These are phyloP conservation scores for Lotmaria passim DNA, from an alignment of 208 protist genomes.

Conservation along the genomic window DNA sequence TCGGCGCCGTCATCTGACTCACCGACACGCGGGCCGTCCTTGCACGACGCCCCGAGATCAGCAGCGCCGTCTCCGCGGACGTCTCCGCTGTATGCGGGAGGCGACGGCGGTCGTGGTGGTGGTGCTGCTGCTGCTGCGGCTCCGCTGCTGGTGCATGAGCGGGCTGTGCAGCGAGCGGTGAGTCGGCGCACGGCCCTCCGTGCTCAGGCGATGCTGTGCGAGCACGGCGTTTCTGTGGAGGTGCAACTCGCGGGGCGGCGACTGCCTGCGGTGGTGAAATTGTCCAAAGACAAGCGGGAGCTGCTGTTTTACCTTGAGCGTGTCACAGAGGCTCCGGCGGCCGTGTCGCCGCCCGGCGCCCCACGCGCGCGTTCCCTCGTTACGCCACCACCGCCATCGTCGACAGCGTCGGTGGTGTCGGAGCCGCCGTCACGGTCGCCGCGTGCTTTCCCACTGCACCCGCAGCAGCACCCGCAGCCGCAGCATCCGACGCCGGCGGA, in stretches of 20 bases:
- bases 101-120: no score
- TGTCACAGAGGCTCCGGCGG: background rate
- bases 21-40: background rate
- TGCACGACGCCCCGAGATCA: background rate
- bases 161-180: slow-evolving; percentile 4
- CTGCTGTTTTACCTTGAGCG: slow-evolving; percentile 51
- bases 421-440: background rate
- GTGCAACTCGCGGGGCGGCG: slow-evolving; percentile 32
- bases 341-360: background rate
- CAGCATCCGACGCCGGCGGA: background rate
- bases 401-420: slow-evolving; percentile 1
- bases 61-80: background rate
- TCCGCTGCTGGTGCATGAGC: background rate
- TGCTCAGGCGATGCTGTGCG: slow-evolving; percentile 24
- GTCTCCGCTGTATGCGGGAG: no score
- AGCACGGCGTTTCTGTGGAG: slow-evolving; percentile 34
- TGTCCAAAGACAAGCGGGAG: slow-evolving; percentile 49
- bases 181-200: slow-evolving; percentile 13
- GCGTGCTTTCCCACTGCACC: background rate
- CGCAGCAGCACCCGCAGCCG: background rate
- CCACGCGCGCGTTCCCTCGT: slow-evolving; percentile 3
- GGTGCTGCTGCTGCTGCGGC: background rate
- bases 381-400: background rate
- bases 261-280: slow-evolving; percentile 37
- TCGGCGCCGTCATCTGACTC: slow-evolving; percentile 1